Percentiles rank a stretch among this genome's conserved stretches.
Conservation (phyloP, 768 basidiomycete species). For the Trametes elegans region DNA sequence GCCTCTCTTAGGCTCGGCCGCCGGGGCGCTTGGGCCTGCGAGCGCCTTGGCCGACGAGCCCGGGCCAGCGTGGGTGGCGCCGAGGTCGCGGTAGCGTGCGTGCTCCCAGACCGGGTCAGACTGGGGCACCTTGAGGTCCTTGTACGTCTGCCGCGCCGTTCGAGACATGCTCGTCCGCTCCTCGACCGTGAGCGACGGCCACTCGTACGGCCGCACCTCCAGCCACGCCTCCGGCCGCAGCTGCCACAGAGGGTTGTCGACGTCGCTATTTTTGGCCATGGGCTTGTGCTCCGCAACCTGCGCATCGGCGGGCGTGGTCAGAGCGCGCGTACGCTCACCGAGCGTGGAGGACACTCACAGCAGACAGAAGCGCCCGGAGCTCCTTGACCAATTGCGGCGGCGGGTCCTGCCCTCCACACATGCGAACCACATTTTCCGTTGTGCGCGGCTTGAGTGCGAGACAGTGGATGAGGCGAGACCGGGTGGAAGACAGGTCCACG, state of each 20-base stretch:
- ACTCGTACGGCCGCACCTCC: slow-evolving; percentile 70
- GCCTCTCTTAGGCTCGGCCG: slow-evolving; percentile 40
- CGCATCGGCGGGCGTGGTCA: background rate
- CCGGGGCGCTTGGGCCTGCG: slow-evolving; percentile 7
- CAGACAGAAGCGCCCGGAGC: background rate
- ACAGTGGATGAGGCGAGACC: slow-evolving; percentile 50
- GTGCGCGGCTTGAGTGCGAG: slow-evolving; percentile 51
- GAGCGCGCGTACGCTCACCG: background rate
- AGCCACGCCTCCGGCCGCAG: slow-evolving; percentile 60
- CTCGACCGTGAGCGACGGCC: slow-evolving; percentile 45
- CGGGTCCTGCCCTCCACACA: slow-evolving; percentile 50
- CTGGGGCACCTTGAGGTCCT: slow-evolving; percentile 52
- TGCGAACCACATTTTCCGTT: slow-evolving; percentile 34
- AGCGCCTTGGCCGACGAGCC: background rate
- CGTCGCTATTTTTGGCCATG: slow-evolving; percentile 31
- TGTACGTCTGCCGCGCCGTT: slow-evolving; percentile 48
- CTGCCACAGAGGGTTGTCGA: slow-evolving; percentile 45
- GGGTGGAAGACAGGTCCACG: slow-evolving; percentile 25
- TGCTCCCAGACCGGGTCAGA: slow-evolving; percentile 64
- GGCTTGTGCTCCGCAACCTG: slow-evolving; percentile 52
- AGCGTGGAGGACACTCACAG: background rate
- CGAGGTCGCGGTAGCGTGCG: slow-evolving; percentile 36
- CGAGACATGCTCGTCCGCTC: slow-evolving; percentile 52
- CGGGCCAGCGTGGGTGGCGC: slow-evolving; percentile 1
- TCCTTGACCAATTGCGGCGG: slow-evolving; percentile 19